Base-by-base conservation (phyloP, 495 filamentous ascomycete species). In the Parathielavia appendiculata region DNA sequence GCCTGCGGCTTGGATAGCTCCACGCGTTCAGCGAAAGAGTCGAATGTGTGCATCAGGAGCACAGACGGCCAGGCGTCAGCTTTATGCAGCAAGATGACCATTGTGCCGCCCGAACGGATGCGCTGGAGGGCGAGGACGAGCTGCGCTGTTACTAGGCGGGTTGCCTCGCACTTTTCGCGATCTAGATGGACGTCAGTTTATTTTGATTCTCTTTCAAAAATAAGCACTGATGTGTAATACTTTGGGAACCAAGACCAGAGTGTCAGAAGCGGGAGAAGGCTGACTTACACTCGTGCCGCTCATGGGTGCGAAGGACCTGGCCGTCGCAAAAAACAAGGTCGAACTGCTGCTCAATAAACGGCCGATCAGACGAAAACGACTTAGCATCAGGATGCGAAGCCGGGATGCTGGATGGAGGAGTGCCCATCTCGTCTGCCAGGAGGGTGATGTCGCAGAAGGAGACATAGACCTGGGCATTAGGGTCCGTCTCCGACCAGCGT, bases 271-370 rank as follows among this genome's bases (percentile, higher is more conserved):
- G 19, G n/a, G 30, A 17, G 30, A 19, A 34, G 34, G 19, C 26
- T 5, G 43, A 51, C 58, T 17, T 51, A 60, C 58, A 47, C 35
- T 60, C 51, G n/a, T 13, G 16, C 17, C 77, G 63, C 40, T 63
- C 23, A 22, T 85, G 81, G 0, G 63, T 76, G 16, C 81, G 64
- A 14, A 83, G 68, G 2, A 81, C 78, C 38, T 84, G 76, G 1
- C 82, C 81, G 58, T 85, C 81, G 64, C 81, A 85, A 40, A 86
- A 65, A 13, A 81, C 70, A 2, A 85, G 71, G 54, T 85, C 74
- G 61, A 83, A 85, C 0, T 36, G 11, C 13, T 73, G 45, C 1
- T 54, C 61, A 4, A 48, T 44, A 45, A 64, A 68, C 1, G 71
- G 63, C 8, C 71, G 57, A 0, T 65, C 56, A 1, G 63, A 60